Evolutionary conservation across 2,329 filamentous ascomycete genomes (phyloP), one percentile per base, ranked within the genome.

Genomic region (Trichoderma sp.): DNA sequence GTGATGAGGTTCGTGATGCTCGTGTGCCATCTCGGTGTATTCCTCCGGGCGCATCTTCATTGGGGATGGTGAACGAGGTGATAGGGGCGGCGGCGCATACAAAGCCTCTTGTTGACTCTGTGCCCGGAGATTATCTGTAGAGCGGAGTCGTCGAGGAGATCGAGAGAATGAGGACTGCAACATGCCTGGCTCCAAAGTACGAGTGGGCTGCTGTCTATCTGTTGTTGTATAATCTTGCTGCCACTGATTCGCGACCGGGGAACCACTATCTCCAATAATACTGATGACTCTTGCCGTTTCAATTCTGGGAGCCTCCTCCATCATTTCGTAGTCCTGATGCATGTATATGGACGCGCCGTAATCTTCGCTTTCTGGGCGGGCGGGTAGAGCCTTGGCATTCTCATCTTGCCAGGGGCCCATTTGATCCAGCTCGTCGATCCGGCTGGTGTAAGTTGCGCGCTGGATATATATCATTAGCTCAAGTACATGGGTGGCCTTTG

Each of bases 391-490:
- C 77, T 97, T 97, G 61, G 88, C 89, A 65, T 87, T 85, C 71
- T 74, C 73, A 71, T 81, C 73, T 73, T 84, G 75, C 78, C 85
- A 77, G 79, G 89, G 84, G 73, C 89, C 83, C 75, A 96, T 87
- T 72, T 90, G 89, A 74, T 91, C 88, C 51, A 99, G 83, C 78
- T 99, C 96, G 59, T 91, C 90, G 73, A 98, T 97, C 67, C 96
- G 90, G 69, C 90, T 93, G 63, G 91, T 93, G 78, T 99, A 99
- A 1, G 95, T 97, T 72, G 91, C 89, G 75, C 93, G 90, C 93
- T 96, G 46, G 16, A 24, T 28, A 30, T 49, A 10, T 3, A 18
- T 18, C 52, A 46, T 74, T 59, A 74, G 68, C 37, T 26, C 24
- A 37, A 18, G 10, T 13, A 49, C 21, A 24, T 10, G 21, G 13